Base-by-base conservation (phyloP, 2,329 filamentous ascomycete species). In the Beauveria pseudobassiana region DNA sequence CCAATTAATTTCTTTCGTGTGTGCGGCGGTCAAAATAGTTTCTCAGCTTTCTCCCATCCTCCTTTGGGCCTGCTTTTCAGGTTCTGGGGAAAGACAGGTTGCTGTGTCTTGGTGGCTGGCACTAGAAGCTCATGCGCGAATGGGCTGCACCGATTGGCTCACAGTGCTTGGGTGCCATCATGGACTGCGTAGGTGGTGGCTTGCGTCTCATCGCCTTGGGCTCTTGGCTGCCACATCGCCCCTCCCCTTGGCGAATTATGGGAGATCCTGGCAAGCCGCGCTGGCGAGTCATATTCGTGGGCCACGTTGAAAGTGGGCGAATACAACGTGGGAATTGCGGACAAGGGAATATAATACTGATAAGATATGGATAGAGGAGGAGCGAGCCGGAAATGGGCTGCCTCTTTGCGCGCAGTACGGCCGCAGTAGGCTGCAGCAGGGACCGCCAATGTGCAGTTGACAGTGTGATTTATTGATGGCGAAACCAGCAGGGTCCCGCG, bases 91-190 rank as follows among this genome's bases (percentile, higher is more conserved):
- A 16, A 49, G 46, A 50, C 14, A 14, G 56, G 34, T 28, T 18
- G 5, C 28, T 26, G 22, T 9, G 6, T 24, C 9, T 3, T 20
- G 26, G 46, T 54, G 49, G 58, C 58, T 24, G 16, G 40, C 49
- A 26, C 57, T 14, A 45, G 57, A 53, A 54, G 49, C 50, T 46
- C 58, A 60, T 60, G 58, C 16, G 26, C 58, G 50, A 60, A 60
- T 60, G 38, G 40, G 50, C 40, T 12, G 50, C 38, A 46, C 40
- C 50, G 58, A 60, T 60, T 60, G 58, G 58, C 28, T 60, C 26
- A 40, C 34, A 14, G 5, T 38, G 34, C 12, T 53, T n/a, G 10
- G 6, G 20, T 18, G 18, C 12, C 57, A 51, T 59, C 56, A 52
- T 52, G 10, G 43, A 30, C 40, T 55, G 24, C 53, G 53, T 55